phyloP scores from a whole-genome alignment of 371 early-diverging fungal species.

The Dichotomocladium elegans region DNA sequence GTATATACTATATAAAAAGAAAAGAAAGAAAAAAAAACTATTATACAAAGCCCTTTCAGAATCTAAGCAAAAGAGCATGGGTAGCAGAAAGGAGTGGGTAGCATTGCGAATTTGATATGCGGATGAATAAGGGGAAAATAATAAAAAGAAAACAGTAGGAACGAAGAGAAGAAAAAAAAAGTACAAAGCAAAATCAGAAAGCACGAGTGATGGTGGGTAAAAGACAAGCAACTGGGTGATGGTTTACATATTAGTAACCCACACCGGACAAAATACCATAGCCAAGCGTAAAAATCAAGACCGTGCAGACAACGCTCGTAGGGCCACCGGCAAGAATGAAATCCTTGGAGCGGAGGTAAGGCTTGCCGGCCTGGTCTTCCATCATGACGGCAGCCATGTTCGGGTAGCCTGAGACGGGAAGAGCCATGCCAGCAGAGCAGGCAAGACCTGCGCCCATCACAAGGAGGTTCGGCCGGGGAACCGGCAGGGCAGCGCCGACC shows the following conservation, averaged over 20 bases:
- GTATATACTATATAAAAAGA: too few species aligned
- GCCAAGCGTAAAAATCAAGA: slow-evolving; percentile 73
- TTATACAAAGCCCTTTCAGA: too few species aligned
- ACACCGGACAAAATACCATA: slow-evolving; percentile 66
- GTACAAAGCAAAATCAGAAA: too few species aligned
- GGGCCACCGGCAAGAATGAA: slow-evolving; percentile 85
- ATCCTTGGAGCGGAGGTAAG: slow-evolving; percentile 80
- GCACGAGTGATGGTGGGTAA: too few species aligned
- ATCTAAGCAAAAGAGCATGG: too few species aligned
- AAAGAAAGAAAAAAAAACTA: too few species aligned
- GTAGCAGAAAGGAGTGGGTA: too few species aligned
- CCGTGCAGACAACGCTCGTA: slow-evolving; percentile 66
- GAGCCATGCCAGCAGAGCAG: slow-evolving; percentile 49
- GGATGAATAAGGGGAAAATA: too few species aligned
- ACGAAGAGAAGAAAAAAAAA: too few species aligned
- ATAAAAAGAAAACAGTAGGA: too few species aligned
- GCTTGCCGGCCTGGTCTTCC: slow-evolving; percentile 88
- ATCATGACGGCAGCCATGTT: slow-evolving; percentile 95
- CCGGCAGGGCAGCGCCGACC: slow-evolving; percentile 69
- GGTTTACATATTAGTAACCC: slow-evolving; percentile 46
- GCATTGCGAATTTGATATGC: too few species aligned
- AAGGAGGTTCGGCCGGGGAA: slow-evolving; percentile 80
- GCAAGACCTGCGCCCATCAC: slow-evolving; percentile 72
- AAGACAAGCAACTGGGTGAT: too few species aligned
- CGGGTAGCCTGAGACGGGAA: slow-evolving; percentile 91